Percentiles rank a stretch among this genome's conserved stretches.
Evolutionary conservation across 2,329 filamentous ascomycete genomes (phyloP).

Genomic region (Calonectria fujianensis): DNA sequence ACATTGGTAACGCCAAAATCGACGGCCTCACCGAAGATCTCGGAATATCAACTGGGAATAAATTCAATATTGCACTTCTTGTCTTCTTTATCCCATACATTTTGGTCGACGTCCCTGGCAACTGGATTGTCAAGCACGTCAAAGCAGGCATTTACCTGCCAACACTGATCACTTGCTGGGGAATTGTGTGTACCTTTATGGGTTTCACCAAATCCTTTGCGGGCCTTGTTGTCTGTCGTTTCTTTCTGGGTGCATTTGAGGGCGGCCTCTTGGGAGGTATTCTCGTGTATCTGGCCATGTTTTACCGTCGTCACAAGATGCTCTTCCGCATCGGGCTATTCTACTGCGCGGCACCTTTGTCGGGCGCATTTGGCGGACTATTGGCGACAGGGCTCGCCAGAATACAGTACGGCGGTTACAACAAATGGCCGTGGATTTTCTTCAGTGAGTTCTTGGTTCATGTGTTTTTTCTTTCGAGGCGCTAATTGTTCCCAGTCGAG

Average conservation of each 20-base stretch:
- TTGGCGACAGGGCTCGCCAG: conserved; percentile 15
- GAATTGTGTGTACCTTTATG: conserved; percentile 27
- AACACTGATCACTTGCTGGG: conserved; percentile 21
- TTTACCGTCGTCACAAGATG: conserved; percentile 28
- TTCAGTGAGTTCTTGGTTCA: conserved; percentile 7
- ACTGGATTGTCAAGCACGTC: conserved; percentile 21
- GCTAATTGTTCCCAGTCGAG: conserved; percentile 6
- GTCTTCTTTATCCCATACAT: conserved; percentile 36
- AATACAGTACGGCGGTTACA: conserved; percentile 20
- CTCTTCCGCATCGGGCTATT: conserved; percentile 16
- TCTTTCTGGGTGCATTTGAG: conserved; percentile 33
- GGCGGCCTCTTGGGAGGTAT: conserved; percentile 28
- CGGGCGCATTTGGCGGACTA: conserved; percentile 24
- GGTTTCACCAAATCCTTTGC: conserved; percentile 33
- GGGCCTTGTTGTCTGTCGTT: background rate
- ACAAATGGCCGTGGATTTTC: conserved; percentile 27
- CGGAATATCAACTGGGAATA: background rate
- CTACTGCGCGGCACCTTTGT: conserved; percentile 22
- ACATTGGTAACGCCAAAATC: conserved; percentile 35
- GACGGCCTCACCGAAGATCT: conserved; percentile 30
- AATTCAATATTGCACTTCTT: conserved; percentile 25
- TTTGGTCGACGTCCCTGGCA: conserved; percentile 25
- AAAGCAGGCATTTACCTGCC: conserved; percentile 27
- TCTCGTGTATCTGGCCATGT: conserved; percentile 28
- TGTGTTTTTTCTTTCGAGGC: too few relatives aligned